Base-by-base conservation (phyloP, 1,284 basidiomycete species). In the Golubevia sp. region DNA sequence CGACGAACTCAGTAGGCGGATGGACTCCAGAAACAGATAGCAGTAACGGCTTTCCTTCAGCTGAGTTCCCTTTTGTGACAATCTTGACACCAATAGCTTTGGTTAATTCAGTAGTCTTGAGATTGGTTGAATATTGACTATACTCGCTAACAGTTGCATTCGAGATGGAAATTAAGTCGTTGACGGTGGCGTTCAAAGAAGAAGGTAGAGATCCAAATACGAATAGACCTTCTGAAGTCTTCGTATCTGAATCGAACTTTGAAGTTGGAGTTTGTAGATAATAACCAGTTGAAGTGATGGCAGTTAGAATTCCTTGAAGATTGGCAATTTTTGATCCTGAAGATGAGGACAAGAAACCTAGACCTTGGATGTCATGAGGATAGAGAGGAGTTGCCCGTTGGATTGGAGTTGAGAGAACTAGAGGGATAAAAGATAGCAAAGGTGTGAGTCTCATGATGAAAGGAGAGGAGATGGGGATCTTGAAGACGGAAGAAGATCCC, bases 211-310 rank as follows among this genome's bases (percentile, higher is more conserved):
- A 79, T 2, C 87, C 86, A 79, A 86, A 89, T 25, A 90, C 85
- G 52, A 84, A 85, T 8, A 90, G 74, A 23, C 88, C 89, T 66
- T 86, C 88, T 2, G 88, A 89, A 24, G 86, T 84, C 38, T 87
- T 86, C 30, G 74, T 69, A 70, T 89, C 88, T 11, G 20, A 18
- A 27, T 61, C 59, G 34, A 48, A 26, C 1, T 82, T 66, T 8
- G 84, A 84, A 20, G 84, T 83, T 8, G 86, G 85, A 21, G 87
- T 88, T 26, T 83, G 75, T n/a, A 90, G 84, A 82, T 87, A 90
- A 68, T 89, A 88, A 1, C 88, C 88, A 61, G 79, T 85, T 13
- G 84, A 80, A 11, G 88, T 56, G 24, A 64, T 59, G 20, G 61
- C 54, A 21, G 61, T 57, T 13, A 62, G 55, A n/a, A 62, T 23